phyloP scores from a whole-genome alignment of 139 green algal species.

The Chlorella sp. region DNA sequence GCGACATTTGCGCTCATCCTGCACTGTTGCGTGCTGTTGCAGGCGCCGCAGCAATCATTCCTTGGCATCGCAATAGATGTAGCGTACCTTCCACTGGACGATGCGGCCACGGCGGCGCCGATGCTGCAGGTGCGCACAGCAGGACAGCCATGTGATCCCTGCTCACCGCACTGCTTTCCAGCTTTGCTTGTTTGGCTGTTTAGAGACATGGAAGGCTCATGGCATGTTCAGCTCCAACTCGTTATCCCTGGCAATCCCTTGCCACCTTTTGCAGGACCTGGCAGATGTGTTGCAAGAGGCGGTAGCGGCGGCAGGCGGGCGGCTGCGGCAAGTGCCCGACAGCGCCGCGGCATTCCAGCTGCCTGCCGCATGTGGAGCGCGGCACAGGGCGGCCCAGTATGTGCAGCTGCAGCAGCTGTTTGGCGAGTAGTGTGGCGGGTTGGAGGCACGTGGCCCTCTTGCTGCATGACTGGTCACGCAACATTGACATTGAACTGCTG shows the following conservation, averaged over 20 bases:
- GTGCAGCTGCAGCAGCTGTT: conserved; percentile 20
- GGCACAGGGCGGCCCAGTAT: conserved; percentile 23
- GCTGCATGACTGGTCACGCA: too few relatives aligned
- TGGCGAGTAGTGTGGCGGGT: too few relatives aligned
- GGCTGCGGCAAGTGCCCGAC: neutral
- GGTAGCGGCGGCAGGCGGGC: neutral
- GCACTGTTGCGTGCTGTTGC: neutral
- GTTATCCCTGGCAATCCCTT: neutral
- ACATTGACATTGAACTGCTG: too few relatives aligned
- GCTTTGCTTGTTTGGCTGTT: too few relatives aligned
- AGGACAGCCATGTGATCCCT: neutral
- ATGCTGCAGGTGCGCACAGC: conserved; percentile 1
- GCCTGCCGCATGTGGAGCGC: neutral
- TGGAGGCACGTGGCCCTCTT: too few relatives aligned
- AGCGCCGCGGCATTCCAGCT: neutral
- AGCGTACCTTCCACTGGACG: conserved; percentile 8
- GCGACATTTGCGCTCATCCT: too few relatives aligned
- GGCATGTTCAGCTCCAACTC: too few relatives aligned
- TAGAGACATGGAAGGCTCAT: too few relatives aligned
- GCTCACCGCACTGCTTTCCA: too few relatives aligned
- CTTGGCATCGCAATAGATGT: conserved; percentile 14
- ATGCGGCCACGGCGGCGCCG: neutral
- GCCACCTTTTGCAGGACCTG: neutral
- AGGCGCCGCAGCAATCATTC: conserved; percentile 30
- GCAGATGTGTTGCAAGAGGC: conserved; percentile 18